Base-by-base conservation (phyloP, 2,329 filamentous ascomycete species). In the Arthrobotrys sinensis region DNA sequence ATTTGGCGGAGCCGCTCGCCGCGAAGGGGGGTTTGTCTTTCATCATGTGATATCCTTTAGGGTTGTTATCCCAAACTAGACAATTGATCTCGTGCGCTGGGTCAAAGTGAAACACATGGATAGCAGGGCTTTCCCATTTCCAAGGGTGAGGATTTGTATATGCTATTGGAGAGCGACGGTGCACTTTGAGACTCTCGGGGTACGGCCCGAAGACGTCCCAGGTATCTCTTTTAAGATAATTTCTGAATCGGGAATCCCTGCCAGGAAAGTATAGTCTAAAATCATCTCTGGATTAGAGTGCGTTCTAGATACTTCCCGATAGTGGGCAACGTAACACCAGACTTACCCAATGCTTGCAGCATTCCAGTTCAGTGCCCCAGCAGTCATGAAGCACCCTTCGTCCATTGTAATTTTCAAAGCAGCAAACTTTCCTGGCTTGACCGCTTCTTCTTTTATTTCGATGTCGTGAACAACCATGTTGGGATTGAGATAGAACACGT, bases 401-500 rank as follows among this genome's bases (percentile, higher is more conserved):
- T 48, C 45, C 45, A 48, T 48, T 16, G 45, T 16, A n/a, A 48
- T 16, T 12, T 10, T 48, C n/a, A 48, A 48, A 14, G 7, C 1
- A 48, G 45, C 11, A 12, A 48, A 48, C 45, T 48, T 48, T 16
- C 45, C 45, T 16, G 19, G 45, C 8, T 7, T 48, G n/a, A 21
- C 45, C 45, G 19, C 45, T 21, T 48, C 45, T 16, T 48, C 45
- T 48, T 48, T 48, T 16, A 48, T 48, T 48, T 48, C 12, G 19
- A 48, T 48, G 45, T 48, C 19, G 45, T 48, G 45, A 16, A 48
- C 45, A 16, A 48, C 45, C 45, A 14, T 16, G 19, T 48, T 3
- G 3, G 45, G 12, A 16, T 48, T 10, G 45, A 48, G 45, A 16
- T 48, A 48, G 8, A 48, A 48, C n/a, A 48, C 7, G 45, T 48